Base-by-base conservation (phyloP, 176 grass and related monocot genomes). In the Panicum miliaceum region DNA sequence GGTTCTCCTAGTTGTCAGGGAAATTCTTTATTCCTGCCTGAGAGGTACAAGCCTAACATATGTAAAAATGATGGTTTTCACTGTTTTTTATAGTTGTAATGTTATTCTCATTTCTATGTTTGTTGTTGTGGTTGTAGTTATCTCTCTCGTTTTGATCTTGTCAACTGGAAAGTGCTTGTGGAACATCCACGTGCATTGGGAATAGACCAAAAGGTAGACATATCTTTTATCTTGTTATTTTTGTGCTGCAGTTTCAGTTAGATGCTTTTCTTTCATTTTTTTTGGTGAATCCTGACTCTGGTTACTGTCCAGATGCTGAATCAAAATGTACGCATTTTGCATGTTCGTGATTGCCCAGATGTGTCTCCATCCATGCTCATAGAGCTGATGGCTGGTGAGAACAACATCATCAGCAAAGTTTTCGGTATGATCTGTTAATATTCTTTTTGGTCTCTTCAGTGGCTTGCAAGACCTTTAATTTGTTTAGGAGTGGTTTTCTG, bases 251-350 rank as follows among this genome's bases (percentile, higher is more conserved):
- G 68, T 60, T 79, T 75, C 27, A 48, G 41, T 69, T 13, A 48
- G 64, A 76, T 73, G 38, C 53, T 82, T 77, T 27, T 40, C 9
- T 42, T 81, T 69, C 38, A 60, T 82, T 81, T 13, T n/a, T 13
- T 88, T 82, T 81, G 84, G 79, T 84, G 72, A 92, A 86, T 73
- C 87, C 93, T 95, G 93, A 98, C 96, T 91, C 84, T 98, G 87
- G 90, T 95, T 90, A 98, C 96, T 95, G 96, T 98, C 93, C 96
- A 98, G 96, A 95, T 98, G 77, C 84, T 90, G 90, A 95, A 82
- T 83, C 88, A 82, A 86, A 83, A 79, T 82, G 89, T 86, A 73
- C 68, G 22, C 76, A 85, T 93, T 81, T 85, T 92, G 83, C 93
- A 98, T 90, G 70, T 95, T 90, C 91, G 72, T 76, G 36, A 83